Evolutionary conservation across 2,329 filamentous ascomycete genomes (phyloP), one percentile per base, ranked within the genome.

Genomic region (Xylaria polymorpha): DNA sequence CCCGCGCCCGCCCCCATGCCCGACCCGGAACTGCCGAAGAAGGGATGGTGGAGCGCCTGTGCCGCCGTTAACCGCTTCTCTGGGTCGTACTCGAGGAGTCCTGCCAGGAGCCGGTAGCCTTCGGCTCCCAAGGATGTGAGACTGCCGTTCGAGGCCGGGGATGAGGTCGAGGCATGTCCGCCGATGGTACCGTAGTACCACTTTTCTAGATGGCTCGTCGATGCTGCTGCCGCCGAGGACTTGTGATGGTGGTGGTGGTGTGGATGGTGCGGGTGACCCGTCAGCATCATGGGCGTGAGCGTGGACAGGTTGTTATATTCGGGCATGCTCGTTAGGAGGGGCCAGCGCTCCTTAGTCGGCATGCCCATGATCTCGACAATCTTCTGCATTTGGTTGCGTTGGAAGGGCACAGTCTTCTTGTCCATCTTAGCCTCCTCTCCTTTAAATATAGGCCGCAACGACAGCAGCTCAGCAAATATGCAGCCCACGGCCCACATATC

Each of bases 361-460:
- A 97, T 83, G 37, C 96, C 96, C 84, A 99, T 91, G 71, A 99
- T 94, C 78, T 99, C 96, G 44, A 97, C 93, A 75, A 99, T 99
- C 82, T 97, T 98, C 78, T 96, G 94, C 95, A 99, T 98, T 82
- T 99, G 96, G 76, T 98, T 98, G 15, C 94, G 89, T 81, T 99
- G 96, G 75, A 99, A 99, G 0, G 96, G 96, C 0, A 98, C 94
- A 0, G 93, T 96, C 83, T 98, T 98, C 81, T 99, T 99, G 80
- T 99, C 96, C 92, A 98, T 98, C 82, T 99, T 99, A 18, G 96
- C 96, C 81, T 99, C 96, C 78, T 99, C 96, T 0, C 96, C 96
- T 79, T 99, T 99, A 81, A 99, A 99, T 64, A 99, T 98, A 0
- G 96, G 96, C 0, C 95, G 88, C 3, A 99, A 83, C 1, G 93